Conservation (phyloP, 2,329 filamentous ascomycete genomes). For the Penicillium sp. region DNA sequence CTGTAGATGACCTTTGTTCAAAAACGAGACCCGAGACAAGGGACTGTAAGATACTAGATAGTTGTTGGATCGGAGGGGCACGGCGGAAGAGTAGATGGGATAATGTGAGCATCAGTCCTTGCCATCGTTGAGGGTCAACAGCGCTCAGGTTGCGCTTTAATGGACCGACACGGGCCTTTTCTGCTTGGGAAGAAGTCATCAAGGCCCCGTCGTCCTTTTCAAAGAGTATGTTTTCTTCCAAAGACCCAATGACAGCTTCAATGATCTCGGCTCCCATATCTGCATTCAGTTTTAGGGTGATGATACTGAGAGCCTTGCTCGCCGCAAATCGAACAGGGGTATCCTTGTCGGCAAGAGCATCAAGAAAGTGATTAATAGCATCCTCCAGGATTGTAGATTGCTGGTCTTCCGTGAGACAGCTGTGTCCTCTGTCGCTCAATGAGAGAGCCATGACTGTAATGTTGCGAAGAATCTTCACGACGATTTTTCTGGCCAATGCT, state of each 20-base stretch:
- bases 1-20: conserved; percentile 78
- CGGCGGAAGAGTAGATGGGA: conserved; percentile 80
- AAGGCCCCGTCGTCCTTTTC: conserved; percentile 44
- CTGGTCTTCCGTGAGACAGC: conserved; percentile 26
- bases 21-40: conserved; percentile 77
- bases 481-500: conserved; percentile 71
- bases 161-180: conserved; percentile 34
- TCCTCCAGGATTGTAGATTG: conserved; percentile 62
- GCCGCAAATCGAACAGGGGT: conserved; percentile 85
- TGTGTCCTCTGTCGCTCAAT: conserved; percentile 41
- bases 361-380: conserved; percentile 73
- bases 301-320: conserved; percentile 84
- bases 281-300: conserved; percentile 70
- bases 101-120: conserved; percentile 81
- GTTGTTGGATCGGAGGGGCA: conserved; percentile 64
- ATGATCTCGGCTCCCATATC: conserved; percentile 83
- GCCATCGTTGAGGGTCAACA: conserved; percentile 81
- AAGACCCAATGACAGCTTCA: conserved; percentile 69
- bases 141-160: conserved; percentile 57
- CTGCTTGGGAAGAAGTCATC: conserved; percentile 32
- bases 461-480: conserved; percentile 78
- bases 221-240: conserved; percentile 58
- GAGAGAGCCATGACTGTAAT: conserved; percentile 60
- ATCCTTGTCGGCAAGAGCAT: conserved; percentile 75
- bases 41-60: conserved; percentile 69